Conservation (phyloP, 768 basidiomycete genomes). For the Tylopilus cervinicoccineus region DNA sequence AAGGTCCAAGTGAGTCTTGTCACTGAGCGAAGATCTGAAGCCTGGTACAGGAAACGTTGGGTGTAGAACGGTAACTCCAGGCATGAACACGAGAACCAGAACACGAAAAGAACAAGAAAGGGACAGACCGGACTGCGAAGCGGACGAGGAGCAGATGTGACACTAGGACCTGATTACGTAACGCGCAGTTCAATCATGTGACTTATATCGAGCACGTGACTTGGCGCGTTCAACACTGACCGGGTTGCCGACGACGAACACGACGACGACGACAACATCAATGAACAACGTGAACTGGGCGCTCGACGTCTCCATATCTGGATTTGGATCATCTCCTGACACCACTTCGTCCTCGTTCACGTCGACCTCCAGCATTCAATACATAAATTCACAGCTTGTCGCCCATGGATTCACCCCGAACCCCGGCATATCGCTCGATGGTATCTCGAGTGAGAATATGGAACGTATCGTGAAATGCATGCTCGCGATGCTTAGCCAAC, state of each 20-base stretch:
- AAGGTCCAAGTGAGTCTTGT: conserved; percentile 10
- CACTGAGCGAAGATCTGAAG: conserved; percentile 30
- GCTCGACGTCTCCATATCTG: conserved; percentile 39
- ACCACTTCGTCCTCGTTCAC: conserved; percentile 43
- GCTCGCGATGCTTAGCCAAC: conserved; percentile 69
- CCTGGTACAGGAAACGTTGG: conserved; percentile 32
- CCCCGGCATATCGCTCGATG: conserved; percentile 67
- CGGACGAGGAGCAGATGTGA: conserved; percentile 8
- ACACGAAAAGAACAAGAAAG: not conserved
- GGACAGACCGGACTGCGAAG: conserved; percentile 14
- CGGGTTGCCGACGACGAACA: conserved; percentile 6
- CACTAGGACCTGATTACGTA: conserved; percentile 20
- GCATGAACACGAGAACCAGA: conserved; percentile 32
- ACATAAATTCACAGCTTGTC: conserved; percentile 76
- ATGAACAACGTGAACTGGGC: conserved; percentile 47
- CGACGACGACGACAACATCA: conserved; percentile 14
- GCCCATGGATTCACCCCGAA: conserved; percentile 71
- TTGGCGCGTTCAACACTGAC: conserved; percentile 25
- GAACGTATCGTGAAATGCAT: conserved; percentile 69
- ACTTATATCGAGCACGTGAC: conserved; percentile 24
- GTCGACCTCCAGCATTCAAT: conserved; percentile 63
- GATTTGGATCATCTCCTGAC: conserved; percentile 42
- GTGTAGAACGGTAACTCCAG: conserved; percentile 39
- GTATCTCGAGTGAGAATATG: conserved; percentile 50
- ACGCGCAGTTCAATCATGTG: conserved; percentile 17